phyloP scores from a whole-genome alignment of 2,329 filamentous ascomycete species.

The Aspergillus aculeatus region DNA sequence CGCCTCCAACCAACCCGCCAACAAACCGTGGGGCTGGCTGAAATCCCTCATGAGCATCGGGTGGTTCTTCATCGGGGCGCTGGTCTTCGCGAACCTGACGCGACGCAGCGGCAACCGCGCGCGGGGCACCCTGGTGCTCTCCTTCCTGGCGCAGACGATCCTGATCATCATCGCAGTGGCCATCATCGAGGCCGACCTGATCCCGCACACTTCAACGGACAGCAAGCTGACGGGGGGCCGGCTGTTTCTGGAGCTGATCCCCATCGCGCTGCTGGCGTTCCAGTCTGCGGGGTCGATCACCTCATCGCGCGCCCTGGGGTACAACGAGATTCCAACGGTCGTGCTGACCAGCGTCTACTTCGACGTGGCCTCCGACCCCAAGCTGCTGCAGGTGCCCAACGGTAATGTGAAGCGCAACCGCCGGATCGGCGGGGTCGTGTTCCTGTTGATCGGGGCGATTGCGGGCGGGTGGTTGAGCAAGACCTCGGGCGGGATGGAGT shows the following conservation, averaged over 20 bases:
- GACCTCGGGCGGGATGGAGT: conserved; percentile 22
- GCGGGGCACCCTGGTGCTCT: conserved; percentile 26
- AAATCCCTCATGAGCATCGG: conserved; percentile 46
- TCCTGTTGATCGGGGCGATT: conserved; percentile 29
- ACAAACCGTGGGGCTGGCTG: conserved; percentile 43
- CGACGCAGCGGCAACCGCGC: conserved; percentile 22
- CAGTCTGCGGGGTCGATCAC: conserved; percentile 35
- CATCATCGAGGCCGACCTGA: conserved; percentile 25
- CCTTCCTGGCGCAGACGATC: conserved; percentile 29
- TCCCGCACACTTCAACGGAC: conserved; percentile 19
- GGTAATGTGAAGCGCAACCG: conserved; percentile 26
- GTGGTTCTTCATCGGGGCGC: conserved; percentile 44
- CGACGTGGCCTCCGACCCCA: conserved; percentile 31
- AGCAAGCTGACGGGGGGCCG: neutral
- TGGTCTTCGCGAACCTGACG: conserved; percentile 41
- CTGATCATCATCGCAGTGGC: conserved; percentile 29
- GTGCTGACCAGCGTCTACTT: conserved; percentile 34
- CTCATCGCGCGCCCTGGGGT: conserved; percentile 27
- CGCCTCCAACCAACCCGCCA: conserved; percentile 40
- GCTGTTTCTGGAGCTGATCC: neutral
- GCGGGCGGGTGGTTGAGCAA: conserved; percentile 31
- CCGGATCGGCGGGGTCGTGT: conserved; percentile 25
- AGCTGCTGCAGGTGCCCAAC: conserved; percentile 27
- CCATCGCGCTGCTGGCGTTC: conserved; percentile 32
- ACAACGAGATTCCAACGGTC: conserved; percentile 34